These are phyloP conservation scores for Thelephora ganbajun DNA, from an alignment of 768 basidiomycete genomes.

Conservation along the genomic window DNA sequence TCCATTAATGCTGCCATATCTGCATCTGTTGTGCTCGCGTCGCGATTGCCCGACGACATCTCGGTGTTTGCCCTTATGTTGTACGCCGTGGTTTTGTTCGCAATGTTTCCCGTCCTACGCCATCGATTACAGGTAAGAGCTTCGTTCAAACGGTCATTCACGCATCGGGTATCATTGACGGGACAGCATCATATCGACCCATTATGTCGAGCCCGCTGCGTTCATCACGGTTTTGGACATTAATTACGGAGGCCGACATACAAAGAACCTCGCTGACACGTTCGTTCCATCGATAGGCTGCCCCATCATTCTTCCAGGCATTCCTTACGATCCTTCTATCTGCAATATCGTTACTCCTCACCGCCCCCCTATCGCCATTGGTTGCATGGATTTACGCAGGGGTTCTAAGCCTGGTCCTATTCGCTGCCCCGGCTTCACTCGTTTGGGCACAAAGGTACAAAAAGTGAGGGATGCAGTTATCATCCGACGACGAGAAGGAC, in stretches of 20 bases:
- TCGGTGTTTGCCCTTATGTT: constrained; percentile 83
- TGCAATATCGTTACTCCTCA: constrained; percentile 35
- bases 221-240: too few species aligned
- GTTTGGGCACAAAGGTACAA: constrained; percentile 84
- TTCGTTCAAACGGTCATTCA: constrained; percentile 1
- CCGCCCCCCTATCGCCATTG: constrained; percentile 37
- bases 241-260: too few species aligned
- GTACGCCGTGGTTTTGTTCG: constrained; percentile 72
- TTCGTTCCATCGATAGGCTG: constrained; percentile 22
- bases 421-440: constrained; percentile 59
- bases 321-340: constrained; percentile 40
- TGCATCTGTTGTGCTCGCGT: constrained; percentile 86
- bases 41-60: constrained; percentile 68
- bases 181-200: too few species aligned
- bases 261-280: too few species aligned
- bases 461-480: constrained; percentile 41
- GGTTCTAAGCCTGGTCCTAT: constrained; percentile 43
- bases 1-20: constrained; percentile 89
- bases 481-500: background rate
- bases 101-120: constrained; percentile 71
- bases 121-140: constrained; percentile 50
- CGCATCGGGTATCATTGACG: background rate
- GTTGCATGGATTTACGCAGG: constrained; percentile 38
- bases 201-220: too few species aligned
- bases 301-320: constrained; percentile 30